phyloP scores from a whole-genome alignment of 2,329 filamentous ascomycete genomes.

The Fusarium graminum region DNA sequence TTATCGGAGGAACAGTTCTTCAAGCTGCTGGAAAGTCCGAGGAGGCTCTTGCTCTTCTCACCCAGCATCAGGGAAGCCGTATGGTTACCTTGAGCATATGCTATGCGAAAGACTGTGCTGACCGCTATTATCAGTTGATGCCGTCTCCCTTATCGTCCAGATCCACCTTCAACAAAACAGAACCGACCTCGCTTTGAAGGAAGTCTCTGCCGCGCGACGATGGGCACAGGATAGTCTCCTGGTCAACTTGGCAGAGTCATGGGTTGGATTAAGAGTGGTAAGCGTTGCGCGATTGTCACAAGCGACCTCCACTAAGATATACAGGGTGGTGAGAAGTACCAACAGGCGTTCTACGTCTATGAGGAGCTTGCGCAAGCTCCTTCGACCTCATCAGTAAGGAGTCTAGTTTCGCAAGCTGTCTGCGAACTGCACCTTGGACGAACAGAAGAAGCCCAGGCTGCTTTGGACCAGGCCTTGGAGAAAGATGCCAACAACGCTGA shows the following conservation, averaged over 20 bases:
- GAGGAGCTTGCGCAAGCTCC: slow-evolving; percentile 94
- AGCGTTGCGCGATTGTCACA: slow-evolving; percentile 17
- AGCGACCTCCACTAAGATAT: slow-evolving; percentile 46
- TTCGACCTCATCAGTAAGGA: slow-evolving; percentile 79
- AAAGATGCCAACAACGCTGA: slow-evolving; percentile 79
- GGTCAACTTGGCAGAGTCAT: slow-evolving; percentile 94
- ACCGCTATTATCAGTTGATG: slow-evolving; percentile 66
- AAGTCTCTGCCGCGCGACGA: slow-evolving; percentile 85
- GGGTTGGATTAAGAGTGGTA: slow-evolving; percentile 91
- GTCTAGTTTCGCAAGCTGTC: slow-evolving; percentile 88
- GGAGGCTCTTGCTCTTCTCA: slow-evolving; percentile 82
- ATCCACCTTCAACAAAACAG: slow-evolving; percentile 94
- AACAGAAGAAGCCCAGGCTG: slow-evolving; percentile 88
- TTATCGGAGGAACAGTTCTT: slow-evolving; percentile 84
- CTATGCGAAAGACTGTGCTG: slow-evolving; percentile 37
- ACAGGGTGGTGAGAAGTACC: slow-evolving; percentile 94
- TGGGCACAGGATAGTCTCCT: slow-evolving; percentile 96
- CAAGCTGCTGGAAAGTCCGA: slow-evolving; percentile 85
- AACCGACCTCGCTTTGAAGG: slow-evolving; percentile 89
- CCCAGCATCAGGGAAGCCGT: slow-evolving; percentile 89
- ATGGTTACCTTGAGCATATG: slow-evolving; percentile 54
- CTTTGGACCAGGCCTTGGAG: slow-evolving; percentile 82
- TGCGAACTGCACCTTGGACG: slow-evolving; percentile 92
- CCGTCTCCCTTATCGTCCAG: slow-evolving; percentile 89
- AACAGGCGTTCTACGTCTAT: slow-evolving; percentile 96